phyloP scores from a whole-genome alignment of 768 basidiomycete genomes.

The Crucibulum laeve region DNA sequence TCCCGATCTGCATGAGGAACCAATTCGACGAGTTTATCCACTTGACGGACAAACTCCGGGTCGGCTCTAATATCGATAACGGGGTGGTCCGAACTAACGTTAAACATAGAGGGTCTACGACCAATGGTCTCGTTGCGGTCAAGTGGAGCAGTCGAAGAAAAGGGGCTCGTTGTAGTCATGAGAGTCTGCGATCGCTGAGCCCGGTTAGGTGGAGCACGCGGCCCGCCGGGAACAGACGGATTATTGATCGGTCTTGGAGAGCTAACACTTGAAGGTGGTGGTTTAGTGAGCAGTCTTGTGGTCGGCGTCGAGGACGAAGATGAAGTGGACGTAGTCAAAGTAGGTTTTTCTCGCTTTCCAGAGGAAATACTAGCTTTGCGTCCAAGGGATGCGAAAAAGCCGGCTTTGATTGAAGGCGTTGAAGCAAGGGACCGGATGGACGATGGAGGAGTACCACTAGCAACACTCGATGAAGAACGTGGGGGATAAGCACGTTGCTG shows the following conservation, averaged over 20 bases:
- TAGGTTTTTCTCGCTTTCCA: slow-evolving; percentile 15
- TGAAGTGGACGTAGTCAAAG: slow-evolving; percentile 6
- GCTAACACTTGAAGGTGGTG: slow-evolving; percentile 8
- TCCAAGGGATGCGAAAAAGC: slow-evolving; percentile 73
- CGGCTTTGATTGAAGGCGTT: slow-evolving; percentile 37
- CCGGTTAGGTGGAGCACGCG: slow-evolving; percentile 63
- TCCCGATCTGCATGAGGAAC: slow-evolving; percentile 69
- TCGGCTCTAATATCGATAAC: slow-evolving; percentile 34
- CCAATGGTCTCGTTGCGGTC: slow-evolving; percentile 24
- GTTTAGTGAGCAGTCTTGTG: slow-evolving; percentile 5
- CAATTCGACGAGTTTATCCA: slow-evolving; percentile 67
- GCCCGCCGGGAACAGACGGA: slow-evolving; percentile 69
- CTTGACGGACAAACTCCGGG: slow-evolving; percentile 59
- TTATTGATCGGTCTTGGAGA: slow-evolving; percentile 24
- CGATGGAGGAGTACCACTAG: slow-evolving; percentile 35
- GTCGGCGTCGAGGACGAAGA: slow-evolving; percentile 3
- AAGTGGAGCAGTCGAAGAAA: slow-evolving; percentile 15
- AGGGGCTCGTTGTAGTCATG: slow-evolving; percentile 31
- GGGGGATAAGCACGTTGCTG: slow-evolving; percentile 23
- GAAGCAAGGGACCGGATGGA: slow-evolving; percentile 47
- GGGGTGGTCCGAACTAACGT: slow-evolving; percentile 20
- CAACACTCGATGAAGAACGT: slow-evolving; percentile 26
- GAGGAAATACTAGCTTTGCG: slow-evolving; percentile 55
- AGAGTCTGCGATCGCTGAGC: slow-evolving; percentile 67
- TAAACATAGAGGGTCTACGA: slow-evolving; percentile 35